Conservation (phyloP, 129 eudicot species). For the Saposhnikovia divaricata region DNA sequence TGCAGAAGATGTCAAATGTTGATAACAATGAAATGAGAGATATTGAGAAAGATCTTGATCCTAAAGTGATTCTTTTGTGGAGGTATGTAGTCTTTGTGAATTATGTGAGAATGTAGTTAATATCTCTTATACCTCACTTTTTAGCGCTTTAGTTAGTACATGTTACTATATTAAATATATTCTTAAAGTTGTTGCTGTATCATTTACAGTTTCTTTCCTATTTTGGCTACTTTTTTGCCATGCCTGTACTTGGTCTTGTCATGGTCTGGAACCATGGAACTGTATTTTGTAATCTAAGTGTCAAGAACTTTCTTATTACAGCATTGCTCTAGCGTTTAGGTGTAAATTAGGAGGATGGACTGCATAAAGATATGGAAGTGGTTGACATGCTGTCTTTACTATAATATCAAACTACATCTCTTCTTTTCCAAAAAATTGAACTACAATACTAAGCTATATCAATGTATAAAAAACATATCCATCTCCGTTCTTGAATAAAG, state of each 20-base stretch:
- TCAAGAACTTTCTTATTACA: background rate
- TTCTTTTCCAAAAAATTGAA: too few relatives aligned
- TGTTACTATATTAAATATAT: background rate
- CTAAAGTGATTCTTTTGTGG: constrained; percentile 92
- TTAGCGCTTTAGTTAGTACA: background rate
- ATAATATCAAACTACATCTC: background rate
- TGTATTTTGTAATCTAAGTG: background rate
- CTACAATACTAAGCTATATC: background rate
- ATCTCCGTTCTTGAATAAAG: background rate
- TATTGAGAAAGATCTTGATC: constrained; percentile 90
- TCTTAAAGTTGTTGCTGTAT: background rate
- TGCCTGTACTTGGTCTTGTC: background rate
- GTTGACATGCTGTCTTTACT: background rate
- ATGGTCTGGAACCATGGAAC: background rate
- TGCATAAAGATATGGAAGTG: background rate
- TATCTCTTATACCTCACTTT: background rate
- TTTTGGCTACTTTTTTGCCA: background rate
- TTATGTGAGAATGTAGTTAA: background rate
- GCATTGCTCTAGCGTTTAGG: background rate
- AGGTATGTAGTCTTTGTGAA: constrained; percentile 38
- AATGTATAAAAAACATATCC: background rate
- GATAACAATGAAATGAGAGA: constrained; percentile 53
- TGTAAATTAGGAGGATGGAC: background rate
- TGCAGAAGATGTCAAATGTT: constrained; percentile 54
- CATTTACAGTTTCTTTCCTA: background rate